Conservation (phyloP, 495 filamentous ascomycete species). For the Xylaria cubensis region DNA sequence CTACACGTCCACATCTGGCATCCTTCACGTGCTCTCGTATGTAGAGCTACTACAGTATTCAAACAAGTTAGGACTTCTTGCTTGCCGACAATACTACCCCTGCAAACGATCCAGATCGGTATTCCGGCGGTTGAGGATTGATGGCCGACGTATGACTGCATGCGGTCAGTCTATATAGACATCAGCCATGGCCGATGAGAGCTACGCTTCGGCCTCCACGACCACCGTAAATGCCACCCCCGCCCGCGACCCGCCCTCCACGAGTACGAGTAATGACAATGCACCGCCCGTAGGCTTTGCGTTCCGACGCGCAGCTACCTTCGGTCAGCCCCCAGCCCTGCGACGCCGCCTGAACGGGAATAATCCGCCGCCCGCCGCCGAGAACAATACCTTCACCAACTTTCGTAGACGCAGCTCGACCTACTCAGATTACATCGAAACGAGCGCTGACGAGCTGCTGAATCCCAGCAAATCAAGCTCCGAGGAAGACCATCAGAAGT, state of each 20-base stretch:
- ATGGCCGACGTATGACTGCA: slow-evolving; percentile 26
- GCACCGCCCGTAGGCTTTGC: slow-evolving; percentile 33
- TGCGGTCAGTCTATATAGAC: slow-evolving; percentile 16
- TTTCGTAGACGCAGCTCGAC: slow-evolving; percentile 72
- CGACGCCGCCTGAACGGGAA: slow-evolving; percentile 33
- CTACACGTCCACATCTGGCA: not conserved
- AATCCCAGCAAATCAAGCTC: slow-evolving; percentile 61
- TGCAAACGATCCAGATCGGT: not conserved
- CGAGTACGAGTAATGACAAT: slow-evolving; percentile 14
- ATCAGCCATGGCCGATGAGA: slow-evolving; percentile 39
- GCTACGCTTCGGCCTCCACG: slow-evolving; percentile 30
- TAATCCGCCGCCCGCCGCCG: slow-evolving; percentile 29
- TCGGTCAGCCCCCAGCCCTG: slow-evolving; percentile 40
- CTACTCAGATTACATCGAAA: slow-evolving; percentile 74
- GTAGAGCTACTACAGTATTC: not conserved
- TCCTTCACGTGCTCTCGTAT: slow-evolving; percentile 13
- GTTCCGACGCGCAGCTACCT: slow-evolving; percentile 44
- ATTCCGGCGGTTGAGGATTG: not conserved
- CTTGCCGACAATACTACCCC: not conserved
- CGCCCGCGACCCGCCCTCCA: slow-evolving; percentile 2
- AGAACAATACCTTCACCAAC: slow-evolving; percentile 36
- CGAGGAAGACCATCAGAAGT: slow-evolving; percentile 29
- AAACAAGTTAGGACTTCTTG: not conserved
- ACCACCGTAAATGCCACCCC: slow-evolving; percentile 28
- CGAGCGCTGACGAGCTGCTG: slow-evolving; percentile 75